A percentile compares a stretch with the other conserved stretches of the same genome.
Evolutionary conservation across 768 basidiomycete species (phyloP).

Genomic region (Chlorophyllum brunneum): DNA sequence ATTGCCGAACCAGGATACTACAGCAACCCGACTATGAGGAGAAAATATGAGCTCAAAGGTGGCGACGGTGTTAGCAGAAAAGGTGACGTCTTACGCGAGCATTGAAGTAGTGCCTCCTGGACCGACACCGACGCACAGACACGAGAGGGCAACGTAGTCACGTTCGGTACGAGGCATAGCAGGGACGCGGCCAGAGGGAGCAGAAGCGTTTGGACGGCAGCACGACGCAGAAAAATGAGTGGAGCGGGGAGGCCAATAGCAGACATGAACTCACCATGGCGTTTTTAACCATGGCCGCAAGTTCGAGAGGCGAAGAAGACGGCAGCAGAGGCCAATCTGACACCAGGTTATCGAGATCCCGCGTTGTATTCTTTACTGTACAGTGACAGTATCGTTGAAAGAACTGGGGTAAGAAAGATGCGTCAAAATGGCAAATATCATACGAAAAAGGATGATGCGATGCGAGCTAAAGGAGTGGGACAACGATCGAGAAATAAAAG

Average conservation of each 20-base stretch:
- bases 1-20: constrained; percentile 57
- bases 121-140: constrained; percentile 72
- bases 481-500: neutral
- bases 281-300: neutral
- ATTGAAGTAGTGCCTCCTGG: constrained; percentile 79
- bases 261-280: constrained; percentile 14
- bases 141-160: constrained; percentile 53
- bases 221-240: constrained; percentile 7
- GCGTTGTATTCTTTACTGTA: neutral
- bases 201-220: too few species aligned
- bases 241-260: neutral
- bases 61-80: constrained; percentile 2
- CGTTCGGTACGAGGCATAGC: constrained; percentile 40
- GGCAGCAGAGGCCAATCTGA: neutral
- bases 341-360: neutral
- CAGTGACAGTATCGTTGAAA: neutral
- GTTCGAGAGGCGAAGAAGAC: neutral
- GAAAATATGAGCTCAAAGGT: neutral
- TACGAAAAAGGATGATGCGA: neutral
- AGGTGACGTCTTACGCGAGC: constrained; percentile 58
- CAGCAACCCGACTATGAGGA: constrained; percentile 37
- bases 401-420: neutral
- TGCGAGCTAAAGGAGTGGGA: neutral
- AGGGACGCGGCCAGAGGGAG: constrained; percentile 15
- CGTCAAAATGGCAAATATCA: neutral